Evolutionary conservation across 1,139 yeast genomes (phyloP), one percentile per base, ranked within the genome.

Genomic region (Lipomyces yarrowii): DNA sequence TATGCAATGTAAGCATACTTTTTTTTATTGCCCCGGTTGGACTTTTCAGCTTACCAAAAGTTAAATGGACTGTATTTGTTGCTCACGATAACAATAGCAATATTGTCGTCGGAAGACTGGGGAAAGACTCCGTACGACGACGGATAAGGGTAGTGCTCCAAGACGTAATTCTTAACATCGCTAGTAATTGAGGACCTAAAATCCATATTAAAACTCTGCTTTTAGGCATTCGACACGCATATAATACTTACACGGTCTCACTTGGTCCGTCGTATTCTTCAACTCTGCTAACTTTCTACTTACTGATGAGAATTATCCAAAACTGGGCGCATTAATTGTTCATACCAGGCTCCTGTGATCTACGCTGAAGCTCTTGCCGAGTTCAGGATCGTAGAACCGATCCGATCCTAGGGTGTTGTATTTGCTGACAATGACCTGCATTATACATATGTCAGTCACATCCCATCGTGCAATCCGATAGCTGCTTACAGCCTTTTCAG

Each of bases 21-120:
- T 52, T 21, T 15, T 39, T 26, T 30, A 42, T 48, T 37, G 52
- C 53, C 13, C 23, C n/a, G 21, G 37, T 21, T 18, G 52, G 37
- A 54, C 4, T 8, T 21, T 7, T 7, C 18, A 11, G 30, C 52
- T 15, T 64, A 61, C 85, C 94, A 91, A 79, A 82, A 93, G 79
- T 94, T 94, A 61, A 83, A 82, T 60, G 90, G 87, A 75, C 89
- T 91, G 73, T 86, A 82, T 75, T 87, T 88, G 73, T 87, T 88
- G 63, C 96, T 96, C 61, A 89, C 85, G 35, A 91, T 81, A 11
- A 89, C 80, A 33, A 88, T 74, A 18, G 84, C 84, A 67, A 71
- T 76, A 67, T 70, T 78, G 67, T 84, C 85, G 73, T 79, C 83
- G 8, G 81, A 80, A 21, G 60, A 3, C 2, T 86, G 84, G 3